Conservation (phyloP, 257 asterid species). For the Gentiana macrophylla region DNA sequence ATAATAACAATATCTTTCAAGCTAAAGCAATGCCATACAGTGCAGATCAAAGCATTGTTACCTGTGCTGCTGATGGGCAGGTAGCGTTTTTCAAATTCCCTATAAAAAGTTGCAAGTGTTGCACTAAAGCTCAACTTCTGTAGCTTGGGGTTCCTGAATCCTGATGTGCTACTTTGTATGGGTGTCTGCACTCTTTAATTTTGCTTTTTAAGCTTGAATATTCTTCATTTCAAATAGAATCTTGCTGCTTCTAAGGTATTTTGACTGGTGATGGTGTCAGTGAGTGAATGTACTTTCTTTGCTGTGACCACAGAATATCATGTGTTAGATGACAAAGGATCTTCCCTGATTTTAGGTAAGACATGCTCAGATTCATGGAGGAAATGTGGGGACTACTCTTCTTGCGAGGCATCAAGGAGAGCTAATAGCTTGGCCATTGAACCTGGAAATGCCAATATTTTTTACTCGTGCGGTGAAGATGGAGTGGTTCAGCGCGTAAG, state of each 20-base stretch:
- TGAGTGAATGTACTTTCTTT: neutral
- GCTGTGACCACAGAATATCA: neutral
- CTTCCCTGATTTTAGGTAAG: constrained; percentile 45
- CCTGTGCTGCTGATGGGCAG: constrained; percentile 98
- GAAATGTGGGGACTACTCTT: constrained; percentile 53
- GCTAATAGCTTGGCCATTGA: constrained; percentile 81
- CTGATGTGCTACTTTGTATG: neutral
- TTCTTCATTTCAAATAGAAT: neutral
- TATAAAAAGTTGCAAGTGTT: too few relatives aligned
- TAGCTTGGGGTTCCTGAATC: neutral
- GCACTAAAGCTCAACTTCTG: too few relatives aligned
- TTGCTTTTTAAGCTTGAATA: neutral
- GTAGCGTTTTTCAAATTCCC: constrained; percentile 15
- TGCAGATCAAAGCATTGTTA: constrained; percentile 70
- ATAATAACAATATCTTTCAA: constrained; percentile 73
- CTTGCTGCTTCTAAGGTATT: neutral
- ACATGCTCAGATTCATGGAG: constrained; percentile 60
- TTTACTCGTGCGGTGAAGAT: constrained; percentile 91
- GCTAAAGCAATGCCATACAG: constrained; percentile 84
- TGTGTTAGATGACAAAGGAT: neutral
- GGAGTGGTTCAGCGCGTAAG: constrained; percentile 91
- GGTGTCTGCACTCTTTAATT: neutral
- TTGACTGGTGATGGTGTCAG: neutral
- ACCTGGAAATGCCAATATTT: constrained; percentile 76
- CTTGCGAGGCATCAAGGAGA: constrained; percentile 52